A percentile compares a stretch with the other conserved stretches of the same genome.
Conservation (phyloP, 73 alveolate genomes). For the Breviolum minutum region DNA sequence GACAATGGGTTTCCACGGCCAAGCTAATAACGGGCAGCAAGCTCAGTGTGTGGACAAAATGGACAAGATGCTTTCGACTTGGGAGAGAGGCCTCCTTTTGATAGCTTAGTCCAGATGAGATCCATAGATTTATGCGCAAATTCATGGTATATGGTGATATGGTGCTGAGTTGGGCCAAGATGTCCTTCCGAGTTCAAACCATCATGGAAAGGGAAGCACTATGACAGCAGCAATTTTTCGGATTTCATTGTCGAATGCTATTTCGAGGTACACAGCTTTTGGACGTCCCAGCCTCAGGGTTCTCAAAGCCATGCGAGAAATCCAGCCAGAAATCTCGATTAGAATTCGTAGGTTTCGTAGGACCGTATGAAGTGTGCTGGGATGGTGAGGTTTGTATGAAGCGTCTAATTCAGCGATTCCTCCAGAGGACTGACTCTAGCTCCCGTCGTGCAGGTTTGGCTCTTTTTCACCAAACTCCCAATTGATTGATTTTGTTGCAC, state of each 20-base stretch:
- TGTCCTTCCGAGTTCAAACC: no score
- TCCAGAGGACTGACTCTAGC: background rate
- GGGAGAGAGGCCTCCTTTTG: no score
- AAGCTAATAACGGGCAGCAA: background rate
- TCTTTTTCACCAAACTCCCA: no score
- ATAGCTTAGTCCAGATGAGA: no score
- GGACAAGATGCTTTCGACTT: background rate
- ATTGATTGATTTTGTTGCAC: no score
- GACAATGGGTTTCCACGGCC: slow-evolving; percentile 55
- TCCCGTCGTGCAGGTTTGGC: no score
- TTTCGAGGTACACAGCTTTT: slow-evolving; percentile 10
- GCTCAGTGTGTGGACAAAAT: background rate
- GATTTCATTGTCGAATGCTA: background rate
- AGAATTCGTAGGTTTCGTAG: background rate
- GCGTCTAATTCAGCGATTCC: slow-evolving; percentile 8
- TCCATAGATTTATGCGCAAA: no score
- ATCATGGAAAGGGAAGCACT: no score
- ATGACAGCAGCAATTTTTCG: no score
- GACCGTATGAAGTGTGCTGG: background rate
- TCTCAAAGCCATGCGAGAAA: background rate
- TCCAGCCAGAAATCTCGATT: background rate
- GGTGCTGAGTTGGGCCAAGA: no score
- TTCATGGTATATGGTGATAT: no score
- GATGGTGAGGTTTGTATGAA: slow-evolving; percentile 15
- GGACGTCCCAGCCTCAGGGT: background rate